Evolutionary conservation across 2,329 filamentous ascomycete species (phyloP).

Genomic region (Coniochaeta hoffmannii): DNA sequence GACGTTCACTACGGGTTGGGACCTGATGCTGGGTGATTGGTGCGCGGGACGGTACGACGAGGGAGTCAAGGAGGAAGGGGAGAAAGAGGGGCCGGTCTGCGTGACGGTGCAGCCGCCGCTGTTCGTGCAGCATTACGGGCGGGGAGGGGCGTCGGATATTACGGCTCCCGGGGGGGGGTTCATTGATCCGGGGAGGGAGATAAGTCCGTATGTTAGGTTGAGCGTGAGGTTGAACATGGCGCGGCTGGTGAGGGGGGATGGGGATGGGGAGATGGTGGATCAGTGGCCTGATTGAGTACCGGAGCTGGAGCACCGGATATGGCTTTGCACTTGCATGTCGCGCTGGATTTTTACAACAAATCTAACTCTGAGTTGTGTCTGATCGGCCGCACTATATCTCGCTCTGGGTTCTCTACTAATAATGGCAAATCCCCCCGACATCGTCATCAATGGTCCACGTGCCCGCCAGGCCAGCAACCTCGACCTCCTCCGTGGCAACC

Average conservation of each 20-base stretch:
- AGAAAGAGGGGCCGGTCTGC: conserved; percentile 11
- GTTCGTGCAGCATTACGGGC: conserved; percentile 19
- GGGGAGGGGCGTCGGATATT: conserved; percentile 19
- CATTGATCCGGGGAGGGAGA: conserved; percentile 14
- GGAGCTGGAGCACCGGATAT: too few species aligned
- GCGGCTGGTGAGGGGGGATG: conserved; percentile 12
- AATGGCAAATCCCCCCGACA: conserved; percentile 56
- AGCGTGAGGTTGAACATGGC: conserved; percentile 21
- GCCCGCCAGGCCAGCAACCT: conserved; percentile 64
- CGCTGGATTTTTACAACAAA: too few species aligned
- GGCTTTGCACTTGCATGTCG: too few species aligned
- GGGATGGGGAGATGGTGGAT: conserved; percentile 9
- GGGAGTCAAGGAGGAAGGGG: background rate
- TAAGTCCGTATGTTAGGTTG: conserved; percentile 19
- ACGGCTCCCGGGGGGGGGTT: conserved; percentile 19
- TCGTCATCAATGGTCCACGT: conserved; percentile 85
- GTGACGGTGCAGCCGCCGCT: conserved; percentile 22
- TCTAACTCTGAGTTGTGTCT: too few species aligned
- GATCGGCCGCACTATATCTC: background rate
- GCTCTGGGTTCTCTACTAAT: conserved; percentile 21
- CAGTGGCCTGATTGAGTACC: conserved; percentile 15
- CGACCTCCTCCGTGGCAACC: conserved; percentile 35
- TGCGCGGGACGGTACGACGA: conserved; percentile 28
- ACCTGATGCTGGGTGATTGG: conserved; percentile 37
- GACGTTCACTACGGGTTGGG: conserved; percentile 29